These are phyloP conservation scores for Cercospora brassicicola DNA, from an alignment of 2,329 filamentous ascomycete genomes.

Conservation along the genomic window DNA sequence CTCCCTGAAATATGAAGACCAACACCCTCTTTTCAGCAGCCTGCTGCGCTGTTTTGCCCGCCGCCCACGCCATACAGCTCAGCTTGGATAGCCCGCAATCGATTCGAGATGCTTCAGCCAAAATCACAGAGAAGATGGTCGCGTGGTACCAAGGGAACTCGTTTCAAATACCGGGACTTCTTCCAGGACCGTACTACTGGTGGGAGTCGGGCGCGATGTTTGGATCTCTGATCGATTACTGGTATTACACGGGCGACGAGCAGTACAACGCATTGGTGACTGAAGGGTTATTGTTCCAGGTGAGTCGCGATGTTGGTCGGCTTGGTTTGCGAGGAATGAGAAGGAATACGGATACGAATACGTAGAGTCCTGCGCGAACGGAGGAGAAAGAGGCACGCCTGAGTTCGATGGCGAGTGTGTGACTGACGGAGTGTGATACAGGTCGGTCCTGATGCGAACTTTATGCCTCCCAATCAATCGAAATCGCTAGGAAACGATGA, in stretches of 20 bases:
- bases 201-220: constrained; percentile 66
- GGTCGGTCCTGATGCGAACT: constrained; percentile 45
- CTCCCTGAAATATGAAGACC: background rate
- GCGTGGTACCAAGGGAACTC: constrained; percentile 53
- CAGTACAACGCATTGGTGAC: constrained; percentile 63
- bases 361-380: background rate
- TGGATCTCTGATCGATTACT: constrained; percentile 69
- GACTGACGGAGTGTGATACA: constrained; percentile 13
- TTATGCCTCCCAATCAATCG: constrained; percentile 52
- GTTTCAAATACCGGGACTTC: constrained; percentile 52
- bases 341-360: background rate
- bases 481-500: constrained; percentile 54
- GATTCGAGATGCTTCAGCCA: constrained; percentile 46
- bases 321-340: background rate
- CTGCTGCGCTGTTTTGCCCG: constrained; percentile 12
- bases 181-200: constrained; percentile 71
- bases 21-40: background rate
- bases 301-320: constrained; percentile 47
- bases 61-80: constrained; percentile 27
- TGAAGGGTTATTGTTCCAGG: constrained; percentile 60
- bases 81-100: constrained; percentile 39
- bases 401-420: too few relatives aligned
- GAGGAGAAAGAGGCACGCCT: too few relatives aligned
- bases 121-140: constrained; percentile 51
- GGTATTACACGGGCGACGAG: constrained; percentile 65